Conservation (phyloP, 2,329 filamentous ascomycete species). For the Diaporthe caulivora region DNA sequence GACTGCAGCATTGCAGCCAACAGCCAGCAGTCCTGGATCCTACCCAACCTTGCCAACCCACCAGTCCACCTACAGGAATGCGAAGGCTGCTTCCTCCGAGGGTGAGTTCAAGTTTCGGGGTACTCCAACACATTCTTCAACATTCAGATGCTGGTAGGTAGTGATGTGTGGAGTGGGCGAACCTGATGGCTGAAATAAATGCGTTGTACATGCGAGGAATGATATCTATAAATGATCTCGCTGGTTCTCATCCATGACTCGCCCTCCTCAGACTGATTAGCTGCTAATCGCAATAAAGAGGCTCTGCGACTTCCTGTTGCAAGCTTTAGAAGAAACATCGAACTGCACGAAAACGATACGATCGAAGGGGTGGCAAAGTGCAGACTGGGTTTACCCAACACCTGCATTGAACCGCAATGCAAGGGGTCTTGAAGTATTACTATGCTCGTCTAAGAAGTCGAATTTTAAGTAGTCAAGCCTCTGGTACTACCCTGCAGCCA, state of each 20-base stretch:
- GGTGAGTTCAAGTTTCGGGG: background rate
- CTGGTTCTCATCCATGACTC: background rate
- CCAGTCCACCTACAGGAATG: background rate
- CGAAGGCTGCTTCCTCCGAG: background rate
- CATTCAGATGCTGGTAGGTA: background rate
- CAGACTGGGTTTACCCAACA: background rate
- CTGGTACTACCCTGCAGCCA: background rate
- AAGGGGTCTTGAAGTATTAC: background rate
- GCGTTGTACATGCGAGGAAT: background rate
- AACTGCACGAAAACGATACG: background rate
- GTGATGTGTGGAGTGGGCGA: background rate
- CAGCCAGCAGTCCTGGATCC: background rate
- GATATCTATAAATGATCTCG: background rate
- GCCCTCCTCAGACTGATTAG: background rate
- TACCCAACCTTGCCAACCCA: too few relatives aligned
- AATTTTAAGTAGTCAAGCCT: background rate
- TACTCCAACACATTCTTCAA: background rate
- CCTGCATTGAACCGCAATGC: background rate
- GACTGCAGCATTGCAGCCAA: background rate
- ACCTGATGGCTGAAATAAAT: background rate
- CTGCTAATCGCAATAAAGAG: background rate
- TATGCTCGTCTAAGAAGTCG: too few relatives aligned
- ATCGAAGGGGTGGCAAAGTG: background rate
- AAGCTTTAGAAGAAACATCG: background rate
- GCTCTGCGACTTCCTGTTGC: background rate